These are phyloP conservation scores for Aspergillus nidulans DNA, from an alignment of 495 filamentous ascomycete genomes.

Conservation along the genomic window DNA sequence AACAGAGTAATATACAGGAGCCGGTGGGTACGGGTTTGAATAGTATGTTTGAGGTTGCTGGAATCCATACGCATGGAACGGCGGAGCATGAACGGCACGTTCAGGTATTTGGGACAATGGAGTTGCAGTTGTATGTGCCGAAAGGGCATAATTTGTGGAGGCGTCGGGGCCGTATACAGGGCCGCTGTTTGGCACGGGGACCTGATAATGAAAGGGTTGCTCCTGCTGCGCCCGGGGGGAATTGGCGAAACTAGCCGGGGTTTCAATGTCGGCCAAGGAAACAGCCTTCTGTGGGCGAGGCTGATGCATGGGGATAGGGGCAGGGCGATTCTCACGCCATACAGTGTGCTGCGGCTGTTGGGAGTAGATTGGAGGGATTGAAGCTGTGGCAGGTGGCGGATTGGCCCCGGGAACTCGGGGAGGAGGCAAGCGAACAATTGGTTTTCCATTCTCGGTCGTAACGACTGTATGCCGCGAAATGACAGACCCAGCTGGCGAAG, in stretches of 20 bases:
- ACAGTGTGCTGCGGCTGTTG: slow-evolving; percentile 58
- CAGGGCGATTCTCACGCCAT: slow-evolving; percentile 73
- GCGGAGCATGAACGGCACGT: slow-evolving; percentile 84
- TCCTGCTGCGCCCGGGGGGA: slow-evolving; percentile 67
- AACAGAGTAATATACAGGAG: slow-evolving; percentile 51
- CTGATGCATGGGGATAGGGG: slow-evolving; percentile 85
- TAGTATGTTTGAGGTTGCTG: slow-evolving; percentile 58
- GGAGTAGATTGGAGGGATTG: slow-evolving; percentile 13
- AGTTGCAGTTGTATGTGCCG: slow-evolving; percentile 76
- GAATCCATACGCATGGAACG: slow-evolving; percentile 78
- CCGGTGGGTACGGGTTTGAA: slow-evolving; percentile 50
- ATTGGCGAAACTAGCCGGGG: slow-evolving; percentile 67
- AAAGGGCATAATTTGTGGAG: slow-evolving; percentile 62
- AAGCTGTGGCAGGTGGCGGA: slow-evolving; percentile 21
- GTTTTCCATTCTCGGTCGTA: slow-evolving; percentile 57
- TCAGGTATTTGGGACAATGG: slow-evolving; percentile 94
- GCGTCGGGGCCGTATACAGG: slow-evolving; percentile 51
- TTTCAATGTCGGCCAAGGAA: slow-evolving; percentile 92
- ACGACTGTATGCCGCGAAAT: slow-evolving; percentile 61
- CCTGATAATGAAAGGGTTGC: slow-evolving; percentile 89
- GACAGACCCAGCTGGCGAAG: slow-evolving; percentile 74
- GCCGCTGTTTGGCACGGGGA: slow-evolving; percentile 64
- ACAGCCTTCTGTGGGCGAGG: slow-evolving; percentile 92
- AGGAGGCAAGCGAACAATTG: slow-evolving; percentile 83
- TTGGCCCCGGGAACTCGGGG: slow-evolving; percentile 40